phyloP scores from a whole-genome alignment of 106 monocot species.

The Acorus gramineus region DNA sequence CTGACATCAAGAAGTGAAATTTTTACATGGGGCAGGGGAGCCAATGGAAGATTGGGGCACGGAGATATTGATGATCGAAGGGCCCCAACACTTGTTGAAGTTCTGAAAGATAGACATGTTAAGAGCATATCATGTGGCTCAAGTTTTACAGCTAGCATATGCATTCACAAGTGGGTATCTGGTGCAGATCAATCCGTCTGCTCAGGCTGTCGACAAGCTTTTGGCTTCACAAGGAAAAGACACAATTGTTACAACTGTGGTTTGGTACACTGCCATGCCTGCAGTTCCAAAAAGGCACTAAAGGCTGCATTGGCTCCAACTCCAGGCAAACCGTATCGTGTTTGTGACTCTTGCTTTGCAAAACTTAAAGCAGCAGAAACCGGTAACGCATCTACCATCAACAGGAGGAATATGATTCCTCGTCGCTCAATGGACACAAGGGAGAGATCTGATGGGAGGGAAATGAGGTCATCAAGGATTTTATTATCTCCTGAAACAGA shows the following conservation, averaged over 20 bases:
- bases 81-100: conserved; percentile 61
- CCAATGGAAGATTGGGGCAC: conserved; percentile 72
- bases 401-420: conserved; percentile 40
- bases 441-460: conserved; percentile 28
- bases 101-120: conserved; percentile 66
- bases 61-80: conserved; percentile 60
- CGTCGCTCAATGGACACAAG: conserved; percentile 35
- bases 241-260: conserved; percentile 85
- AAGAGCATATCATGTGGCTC: conserved; percentile 82
- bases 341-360: conserved; percentile 39
- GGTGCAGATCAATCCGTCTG: conserved; percentile 64
- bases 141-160: conserved; percentile 68
- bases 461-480: conserved; percentile 42
- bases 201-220: conserved; percentile 70
- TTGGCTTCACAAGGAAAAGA: conserved; percentile 78
- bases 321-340: conserved; percentile 75
- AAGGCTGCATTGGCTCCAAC: conserved; percentile 65
- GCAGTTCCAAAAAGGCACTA: conserved; percentile 58
- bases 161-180: conserved; percentile 85
- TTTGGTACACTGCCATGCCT: conserved; percentile 67
- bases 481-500: conserved; percentile 28
- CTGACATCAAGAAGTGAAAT: conserved; percentile 70
- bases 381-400: conserved; percentile 8
- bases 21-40: conserved; percentile 72
- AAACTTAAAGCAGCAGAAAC: conserved; percentile 27